phyloP scores from a whole-genome alignment of 305 asterid genomes.

The Fraxinus sp. region DNA sequence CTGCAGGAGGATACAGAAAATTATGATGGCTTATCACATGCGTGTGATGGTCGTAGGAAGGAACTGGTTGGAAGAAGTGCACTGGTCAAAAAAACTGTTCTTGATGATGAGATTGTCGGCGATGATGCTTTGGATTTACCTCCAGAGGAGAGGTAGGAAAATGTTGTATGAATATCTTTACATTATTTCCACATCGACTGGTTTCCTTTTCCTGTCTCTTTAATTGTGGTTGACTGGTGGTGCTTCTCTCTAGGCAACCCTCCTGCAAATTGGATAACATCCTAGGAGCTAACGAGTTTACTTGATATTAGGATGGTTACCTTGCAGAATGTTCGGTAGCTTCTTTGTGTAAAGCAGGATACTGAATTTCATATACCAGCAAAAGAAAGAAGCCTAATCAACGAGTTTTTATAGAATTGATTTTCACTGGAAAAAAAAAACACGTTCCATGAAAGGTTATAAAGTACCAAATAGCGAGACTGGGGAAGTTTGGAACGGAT shows the following conservation, averaged over 20 bases:
- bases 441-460: background rate
- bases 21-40: constrained; percentile 26
- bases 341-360: background rate
- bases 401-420: background rate
- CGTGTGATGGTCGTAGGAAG: constrained; percentile 41
- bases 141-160: constrained; percentile 53
- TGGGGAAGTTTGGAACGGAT: background rate
- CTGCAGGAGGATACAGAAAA: constrained; percentile 46
- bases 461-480: background rate
- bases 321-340: background rate
- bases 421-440: background rate
- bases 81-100: constrained; percentile 32
- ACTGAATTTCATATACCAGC: background rate
- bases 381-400: background rate
- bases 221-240: constrained; percentile 7
- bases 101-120: constrained; percentile 36
- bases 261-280: constrained; percentile 1
- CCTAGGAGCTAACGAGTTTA: constrained; percentile 8
- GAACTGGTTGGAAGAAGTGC: constrained; percentile 44
- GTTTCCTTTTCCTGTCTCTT: background rate
- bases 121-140: constrained; percentile 35
- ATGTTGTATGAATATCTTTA: constrained; percentile 14
- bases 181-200: constrained; percentile 8
- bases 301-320: constrained; percentile 1
- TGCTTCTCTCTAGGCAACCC: background rate